Evolutionary conservation across 805 yeast genomes (phyloP).

Genomic region (Yarrowia divulgata): DNA sequence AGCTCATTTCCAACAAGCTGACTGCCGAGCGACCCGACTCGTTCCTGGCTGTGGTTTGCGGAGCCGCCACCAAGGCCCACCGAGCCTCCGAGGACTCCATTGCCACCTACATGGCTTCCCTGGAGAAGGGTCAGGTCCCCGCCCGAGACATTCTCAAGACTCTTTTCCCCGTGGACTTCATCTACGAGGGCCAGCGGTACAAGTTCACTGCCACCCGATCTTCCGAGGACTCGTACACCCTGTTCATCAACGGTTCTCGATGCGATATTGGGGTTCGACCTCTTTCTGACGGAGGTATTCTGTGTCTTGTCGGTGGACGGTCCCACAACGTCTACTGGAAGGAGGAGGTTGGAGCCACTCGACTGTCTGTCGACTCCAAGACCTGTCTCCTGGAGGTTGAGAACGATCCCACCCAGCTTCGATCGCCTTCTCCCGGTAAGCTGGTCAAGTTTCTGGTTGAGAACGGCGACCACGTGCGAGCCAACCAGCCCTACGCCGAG

Average conservation of each 20-base stretch:
- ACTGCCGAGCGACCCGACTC: slow-evolving; percentile 98
- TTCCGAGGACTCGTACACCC: slow-evolving; percentile 80
- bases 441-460: slow-evolving; percentile 92
- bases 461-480: slow-evolving; percentile 87
- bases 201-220: slow-evolving; percentile 96
- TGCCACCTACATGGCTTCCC: slow-evolving; percentile 71
- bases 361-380: slow-evolving; percentile 93
- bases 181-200: slow-evolving; percentile 91
- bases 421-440: slow-evolving; percentile 99
- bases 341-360: slow-evolving; percentile 94
- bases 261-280: slow-evolving; percentile 85
- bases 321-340: slow-evolving; percentile 97
- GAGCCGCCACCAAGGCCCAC: slow-evolving; percentile 97
- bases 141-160: slow-evolving; percentile 81
- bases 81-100: slow-evolving; percentile 74
- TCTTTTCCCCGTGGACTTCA: slow-evolving; percentile 90
- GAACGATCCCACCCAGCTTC: slow-evolving; percentile 97
- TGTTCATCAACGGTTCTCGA: slow-evolving; percentile 93
- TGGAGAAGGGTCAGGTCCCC: slow-evolving; percentile 96
- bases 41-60: slow-evolving; percentile 88
- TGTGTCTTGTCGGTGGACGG: slow-evolving; percentile 86
- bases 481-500: slow-evolving; percentile 97
- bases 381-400: slow-evolving; percentile 94
- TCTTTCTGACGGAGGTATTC: slow-evolving; percentile 94
- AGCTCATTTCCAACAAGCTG: slow-evolving; percentile 87